A percentile compares a stretch with the other conserved stretches of the same genome.
phyloP scores from a whole-genome alignment of 768 basidiomycete genomes.

The Tubosaeta sp. region DNA sequence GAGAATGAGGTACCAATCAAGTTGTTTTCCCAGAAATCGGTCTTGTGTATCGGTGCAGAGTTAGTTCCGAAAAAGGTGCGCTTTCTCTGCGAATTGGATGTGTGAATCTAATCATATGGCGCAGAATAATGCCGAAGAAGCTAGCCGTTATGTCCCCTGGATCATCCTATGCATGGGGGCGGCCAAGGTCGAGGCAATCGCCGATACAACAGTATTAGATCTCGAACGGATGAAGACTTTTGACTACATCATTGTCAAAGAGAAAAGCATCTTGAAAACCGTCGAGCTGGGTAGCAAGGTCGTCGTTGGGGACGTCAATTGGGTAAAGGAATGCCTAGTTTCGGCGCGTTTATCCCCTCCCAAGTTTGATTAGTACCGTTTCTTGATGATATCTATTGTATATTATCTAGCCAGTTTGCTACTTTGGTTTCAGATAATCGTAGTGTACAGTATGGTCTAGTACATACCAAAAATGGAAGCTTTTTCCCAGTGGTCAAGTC shows the following conservation, averaged over 20 bases:
- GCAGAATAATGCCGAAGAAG: constrained; percentile 30
- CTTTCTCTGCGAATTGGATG: background rate
- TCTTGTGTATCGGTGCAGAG: constrained; percentile 59
- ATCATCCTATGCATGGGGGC: constrained; percentile 83
- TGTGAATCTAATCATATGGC: background rate
- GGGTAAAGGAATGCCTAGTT: constrained; percentile 78
- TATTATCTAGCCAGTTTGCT: constrained; percentile 1
- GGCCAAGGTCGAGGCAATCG: constrained; percentile 58
- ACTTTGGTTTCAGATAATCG: background rate
- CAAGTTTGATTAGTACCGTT: constrained; percentile 6
- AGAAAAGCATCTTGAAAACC: constrained; percentile 29
- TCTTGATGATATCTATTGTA: background rate
- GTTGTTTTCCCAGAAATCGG: constrained; percentile 47
- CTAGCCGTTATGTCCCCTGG: constrained; percentile 48
- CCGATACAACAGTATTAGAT: constrained; percentile 36
- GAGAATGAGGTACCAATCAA: constrained; percentile 53
- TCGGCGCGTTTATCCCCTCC: constrained; percentile 49
- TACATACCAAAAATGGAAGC: constrained; percentile 13
- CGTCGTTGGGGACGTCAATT: constrained; percentile 51
- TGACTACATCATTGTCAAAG: constrained; percentile 62
- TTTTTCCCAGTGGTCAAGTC: constrained; percentile 10
- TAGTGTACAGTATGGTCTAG: constrained; percentile 5
- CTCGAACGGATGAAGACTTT: constrained; percentile 33
- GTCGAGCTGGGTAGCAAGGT: constrained; percentile 24
- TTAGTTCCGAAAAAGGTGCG: constrained; percentile 40